Evolutionary conservation across 306 rosid species (phyloP), one percentile per base, ranked within the genome.

Genomic region (Pterocarpus macrocarpus): DNA sequence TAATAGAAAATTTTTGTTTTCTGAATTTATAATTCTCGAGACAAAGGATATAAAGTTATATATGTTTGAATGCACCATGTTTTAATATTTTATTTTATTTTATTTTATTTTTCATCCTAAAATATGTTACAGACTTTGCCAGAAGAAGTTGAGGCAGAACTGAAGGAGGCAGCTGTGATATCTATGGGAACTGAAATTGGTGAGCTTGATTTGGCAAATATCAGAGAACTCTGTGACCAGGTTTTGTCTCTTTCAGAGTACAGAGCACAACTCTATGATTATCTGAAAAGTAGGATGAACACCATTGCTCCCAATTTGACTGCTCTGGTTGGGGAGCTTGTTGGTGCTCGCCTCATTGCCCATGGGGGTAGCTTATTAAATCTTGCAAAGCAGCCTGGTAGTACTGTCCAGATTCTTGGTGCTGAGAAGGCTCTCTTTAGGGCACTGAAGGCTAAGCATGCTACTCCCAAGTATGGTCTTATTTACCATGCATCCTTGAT

Each of bases 141-240:
- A 1, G 97, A 95, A 47, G 97, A 93, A 61, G 89, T 95, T 67
- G 99, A 95, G 86, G 17, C 83, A 33, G 89, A 90, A 63, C 58
- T 95, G 86, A 95, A 95, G 87, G 97, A 95, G 69, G 99, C 96
- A 5, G 68, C 90, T 65, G 76, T 93, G 87, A 93, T 95, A 75
- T 95, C 98, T 11, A 95, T 95, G 98, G 99, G 98, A 88, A 95
- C 99, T 28, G 99, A 95, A 90, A 85, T 95, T 73, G 95, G 95
- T 74, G 99, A 95, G 67, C 92, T 92, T 75, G 99, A 95, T 87
- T 82, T 95, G 90, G 72, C 63, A 4, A 95, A 93, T 77, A 95
- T 93, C 69, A 86, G 82, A 78, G 93, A 91, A 74, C 92, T 95
- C 17, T 95, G 98, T 83, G 99, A 95, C 38, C 99, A 93, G 82